Conservation (phyloP, 108 stramenopile species). For the Nitzschia sp. region DNA sequence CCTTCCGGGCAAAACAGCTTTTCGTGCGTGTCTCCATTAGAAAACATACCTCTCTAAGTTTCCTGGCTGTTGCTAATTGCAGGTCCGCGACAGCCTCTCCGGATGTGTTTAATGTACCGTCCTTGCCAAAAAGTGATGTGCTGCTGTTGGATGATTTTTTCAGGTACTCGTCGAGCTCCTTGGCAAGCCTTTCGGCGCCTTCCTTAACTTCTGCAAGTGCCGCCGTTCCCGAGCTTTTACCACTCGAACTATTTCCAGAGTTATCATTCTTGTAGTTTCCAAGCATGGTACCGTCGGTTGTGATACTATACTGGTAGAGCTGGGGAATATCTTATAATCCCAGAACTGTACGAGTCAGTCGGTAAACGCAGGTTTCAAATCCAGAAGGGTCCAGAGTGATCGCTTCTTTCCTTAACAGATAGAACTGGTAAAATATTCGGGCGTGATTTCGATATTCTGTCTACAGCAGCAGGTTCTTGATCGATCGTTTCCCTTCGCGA, state of each 20-base stretch:
- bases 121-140: background rate
- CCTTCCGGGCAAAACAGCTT: background rate
- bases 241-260: background rate
- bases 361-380: no score
- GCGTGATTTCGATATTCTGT: no score
- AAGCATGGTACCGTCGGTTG: no score
- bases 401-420: no score
- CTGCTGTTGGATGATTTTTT: slow-evolving; percentile 6
- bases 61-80: slow-evolving; percentile 52
- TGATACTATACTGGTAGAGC: no score
- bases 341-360: no score
- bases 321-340: no score
- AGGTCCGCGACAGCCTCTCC: slow-evolving; percentile 44
- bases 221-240: background rate
- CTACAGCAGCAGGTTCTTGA: no score
- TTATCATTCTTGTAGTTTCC: slow-evolving; percentile 1
- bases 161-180: slow-evolving; percentile 32
- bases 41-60: slow-evolving; percentile 49
- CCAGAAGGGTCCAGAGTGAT: no score
- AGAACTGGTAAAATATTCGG: no score
- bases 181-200: slow-evolving; percentile 25
- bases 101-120: background rate
- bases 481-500: no score
- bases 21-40: background rate
- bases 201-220: slow-evolving; percentile 8